phyloP scores from a whole-genome alignment of 192 early-diverging fungal species.

The Cladochytrium replicatum region DNA sequence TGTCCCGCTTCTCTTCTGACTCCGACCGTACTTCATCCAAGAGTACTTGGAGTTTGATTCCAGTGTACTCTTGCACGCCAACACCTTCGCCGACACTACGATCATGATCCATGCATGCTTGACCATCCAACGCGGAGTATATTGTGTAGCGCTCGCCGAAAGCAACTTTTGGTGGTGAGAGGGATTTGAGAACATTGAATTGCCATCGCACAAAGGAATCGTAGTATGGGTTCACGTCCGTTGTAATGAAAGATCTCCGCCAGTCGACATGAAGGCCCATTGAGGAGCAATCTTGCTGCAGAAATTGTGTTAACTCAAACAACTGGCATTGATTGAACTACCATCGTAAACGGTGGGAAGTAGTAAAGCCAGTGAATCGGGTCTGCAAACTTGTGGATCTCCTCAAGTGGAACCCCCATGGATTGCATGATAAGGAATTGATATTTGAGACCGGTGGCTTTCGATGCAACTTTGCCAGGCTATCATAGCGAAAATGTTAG shows the following conservation, averaged over 20 bases:
- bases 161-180: constrained; percentile 65
- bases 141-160: constrained; percentile 97
- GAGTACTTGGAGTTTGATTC: constrained; percentile 82
- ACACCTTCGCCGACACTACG: constrained; percentile 86
- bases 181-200: constrained; percentile 74
- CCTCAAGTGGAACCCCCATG: constrained; percentile 72
- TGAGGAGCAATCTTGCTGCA: constrained; percentile 60
- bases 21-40: constrained; percentile 30
- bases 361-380: constrained; percentile 84
- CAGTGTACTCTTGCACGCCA: constrained; percentile 91
- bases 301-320: constrained; percentile 42
- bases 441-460: constrained; percentile 71
- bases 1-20: constrained; percentile 20
- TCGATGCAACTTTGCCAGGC: constrained; percentile 81
- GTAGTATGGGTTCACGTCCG: constrained; percentile 95
- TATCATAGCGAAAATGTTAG: not conserved
- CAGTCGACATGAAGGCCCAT: constrained; percentile 67
- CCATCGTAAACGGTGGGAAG: constrained; percentile 83
- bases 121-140: constrained; percentile 87
- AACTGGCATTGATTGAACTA: constrained; percentile 7
- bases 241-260: constrained; percentile 96
- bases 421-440: constrained; percentile 96
- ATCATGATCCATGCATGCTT: constrained; percentile 99
- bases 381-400: constrained; percentile 90
- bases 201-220: constrained; percentile 98